A percentile compares a stretch with the other conserved stretches of the same genome.
phyloP scores from a whole-genome alignment of 305 asterid species.

The Solanum hybrid region DNA sequence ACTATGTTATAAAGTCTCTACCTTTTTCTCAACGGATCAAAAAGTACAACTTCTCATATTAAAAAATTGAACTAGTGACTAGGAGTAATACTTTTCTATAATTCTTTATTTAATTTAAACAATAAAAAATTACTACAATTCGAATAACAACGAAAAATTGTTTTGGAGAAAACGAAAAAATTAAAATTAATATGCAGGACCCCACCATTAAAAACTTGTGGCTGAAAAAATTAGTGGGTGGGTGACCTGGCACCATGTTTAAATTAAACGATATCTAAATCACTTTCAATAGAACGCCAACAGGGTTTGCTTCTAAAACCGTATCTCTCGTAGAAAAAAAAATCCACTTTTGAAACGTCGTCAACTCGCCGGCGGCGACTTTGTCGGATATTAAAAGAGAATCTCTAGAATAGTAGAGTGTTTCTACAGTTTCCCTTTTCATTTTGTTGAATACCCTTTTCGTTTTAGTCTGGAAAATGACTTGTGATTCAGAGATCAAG shows the following conservation, averaged over 20 bases:
- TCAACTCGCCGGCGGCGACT: constrained; percentile 2
- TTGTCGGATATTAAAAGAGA: background rate
- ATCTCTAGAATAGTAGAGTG: background rate
- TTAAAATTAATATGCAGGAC: background rate
- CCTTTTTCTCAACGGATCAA: background rate
- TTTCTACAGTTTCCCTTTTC: background rate
- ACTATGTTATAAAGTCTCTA: background rate
- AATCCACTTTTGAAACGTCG: background rate
- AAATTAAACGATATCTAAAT: constrained; percentile 34
- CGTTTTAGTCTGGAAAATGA: constrained; percentile 3
- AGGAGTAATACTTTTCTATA: background rate
- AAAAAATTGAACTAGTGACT: background rate
- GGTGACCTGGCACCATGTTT: constrained; percentile 34
- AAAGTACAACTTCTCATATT: background rate
- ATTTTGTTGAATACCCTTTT: background rate
- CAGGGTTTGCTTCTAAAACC: constrained; percentile 12
- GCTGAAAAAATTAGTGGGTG: constrained; percentile 37
- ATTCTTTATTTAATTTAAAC: background rate
- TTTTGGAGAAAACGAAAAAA: background rate
- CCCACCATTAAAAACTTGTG: constrained; percentile 53
- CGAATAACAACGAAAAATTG: background rate
- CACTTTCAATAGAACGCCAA: constrained; percentile 32
- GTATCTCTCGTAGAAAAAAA: background rate
- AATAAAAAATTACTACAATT: background rate
- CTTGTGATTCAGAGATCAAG: constrained; percentile 51